Evolutionary conservation across 2,329 filamentous ascomycete genomes (phyloP), one percentile per base, ranked within the genome.

Genomic region (Xylariaceae sp.): DNA sequence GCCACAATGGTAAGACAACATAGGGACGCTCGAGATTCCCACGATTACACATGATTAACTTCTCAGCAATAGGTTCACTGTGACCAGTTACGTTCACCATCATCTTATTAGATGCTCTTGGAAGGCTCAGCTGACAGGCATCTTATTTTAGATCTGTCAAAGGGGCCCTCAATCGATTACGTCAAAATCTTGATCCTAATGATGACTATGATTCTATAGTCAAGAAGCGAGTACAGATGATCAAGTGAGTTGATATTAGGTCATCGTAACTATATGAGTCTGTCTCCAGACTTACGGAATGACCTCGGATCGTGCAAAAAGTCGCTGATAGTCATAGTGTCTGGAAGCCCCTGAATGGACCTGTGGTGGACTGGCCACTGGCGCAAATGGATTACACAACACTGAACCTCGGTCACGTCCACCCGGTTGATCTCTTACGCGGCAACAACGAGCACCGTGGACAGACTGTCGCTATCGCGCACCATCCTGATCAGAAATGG

Each of bases 381-480:
- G 50, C 47, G 2, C 16, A 16, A 16, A 50, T 53, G 45, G 50
- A 55, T 27, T 44, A 45, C 42, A 16, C 44, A 16, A 27, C 44
- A n/a, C 39, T 20, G 38, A 16, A 39, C 37, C 12, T 14, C n/a
- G 22, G 27, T 17, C 25, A 52, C 17, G 42, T 54, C 19, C 42
- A 52, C 20, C 49, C 49, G 3, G 40, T 29, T 21, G 42, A 47
- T 29, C 38, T 54, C 22, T 42, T 46, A 3, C 34, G 34, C 21
- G 22, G 39, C 5, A 34, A 47, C 27, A 42, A 42, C 23, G 49
- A 54, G 16, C 38, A 36, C 35, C 45, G 42, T 4, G 49, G 51
- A 3, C 51, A 54, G 44, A 54, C 49, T 2, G 46, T 45, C 8
- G 39, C 44, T 17, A 40, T 49, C 16, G 38, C 5, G 8, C 27